A percentile compares a stretch with the other conserved stretches of the same genome.
phyloP scores from a whole-genome alignment of 495 filamentous ascomycete species.

The Chaetomium cochliodes region DNA sequence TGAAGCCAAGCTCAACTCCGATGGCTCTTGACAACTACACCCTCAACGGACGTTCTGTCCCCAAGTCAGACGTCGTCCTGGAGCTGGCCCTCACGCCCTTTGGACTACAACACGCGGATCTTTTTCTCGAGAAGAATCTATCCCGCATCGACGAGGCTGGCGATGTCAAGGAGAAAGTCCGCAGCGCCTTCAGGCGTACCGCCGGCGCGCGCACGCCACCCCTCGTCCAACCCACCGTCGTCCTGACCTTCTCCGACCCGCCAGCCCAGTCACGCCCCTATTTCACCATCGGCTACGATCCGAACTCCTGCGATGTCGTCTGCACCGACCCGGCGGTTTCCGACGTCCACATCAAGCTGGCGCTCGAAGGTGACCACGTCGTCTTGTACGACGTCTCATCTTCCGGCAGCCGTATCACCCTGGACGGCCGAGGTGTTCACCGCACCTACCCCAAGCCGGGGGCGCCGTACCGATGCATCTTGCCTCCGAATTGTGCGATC shows the following conservation, averaged over 20 bases:
- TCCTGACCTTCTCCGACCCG: slow-evolving; percentile 4
- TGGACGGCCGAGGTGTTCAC: neutral
- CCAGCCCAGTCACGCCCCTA: neutral
- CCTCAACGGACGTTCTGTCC: neutral
- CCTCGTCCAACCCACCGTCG: neutral
- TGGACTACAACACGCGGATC: neutral
- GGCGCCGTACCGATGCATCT: slow-evolving; percentile 4
- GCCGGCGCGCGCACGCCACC: neutral
- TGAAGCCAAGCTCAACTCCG: neutral
- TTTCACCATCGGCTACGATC: slow-evolving; percentile 8
- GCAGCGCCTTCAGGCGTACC: neutral
- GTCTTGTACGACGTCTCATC: slow-evolving; percentile 12
- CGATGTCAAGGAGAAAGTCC: neutral
- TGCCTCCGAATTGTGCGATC: neutral
- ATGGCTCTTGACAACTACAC: neutral
- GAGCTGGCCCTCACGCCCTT: neutral
- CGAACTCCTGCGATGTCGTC: neutral
- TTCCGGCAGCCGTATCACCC: neutral
- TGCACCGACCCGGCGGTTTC: neutral
- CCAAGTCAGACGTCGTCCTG: neutral
- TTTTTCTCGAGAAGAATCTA: neutral
- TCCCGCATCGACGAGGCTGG: neutral
- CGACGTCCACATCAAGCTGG: neutral
- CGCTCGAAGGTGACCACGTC: slow-evolving; percentile 1
- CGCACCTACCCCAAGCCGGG: neutral